These are phyloP conservation scores for Rhizoclosmatium sp. DNA, from an alignment of 192 early-diverging fungal genomes.

Conservation along the genomic window DNA sequence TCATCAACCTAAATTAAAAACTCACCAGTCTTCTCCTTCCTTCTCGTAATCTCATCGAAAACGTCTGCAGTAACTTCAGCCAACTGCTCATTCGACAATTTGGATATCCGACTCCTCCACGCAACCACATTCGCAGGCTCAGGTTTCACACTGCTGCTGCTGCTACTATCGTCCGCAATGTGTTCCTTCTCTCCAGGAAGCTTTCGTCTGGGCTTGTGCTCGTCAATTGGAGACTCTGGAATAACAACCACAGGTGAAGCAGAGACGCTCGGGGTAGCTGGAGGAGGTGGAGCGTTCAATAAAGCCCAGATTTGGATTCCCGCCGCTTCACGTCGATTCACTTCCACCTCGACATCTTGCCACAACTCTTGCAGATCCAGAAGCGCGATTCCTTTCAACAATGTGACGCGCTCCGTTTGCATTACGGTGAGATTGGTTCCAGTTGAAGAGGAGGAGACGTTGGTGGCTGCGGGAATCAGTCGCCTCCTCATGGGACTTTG, in stretches of 20 bases:
- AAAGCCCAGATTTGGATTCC: neutral
- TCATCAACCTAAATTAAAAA: neutral
- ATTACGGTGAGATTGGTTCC: neutral
- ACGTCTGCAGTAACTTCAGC: constrained; percentile 42
- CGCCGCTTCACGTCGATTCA: constrained; percentile 14
- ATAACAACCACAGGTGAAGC: neutral
- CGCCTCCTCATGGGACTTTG: constrained; percentile 19
- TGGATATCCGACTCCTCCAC: constrained; percentile 30
- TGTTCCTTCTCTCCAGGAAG: neutral
- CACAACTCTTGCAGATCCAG: constrained; percentile 33
- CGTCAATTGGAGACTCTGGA: neutral
- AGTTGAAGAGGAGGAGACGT: neutral
- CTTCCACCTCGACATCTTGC: constrained; percentile 33
- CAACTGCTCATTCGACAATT: constrained; percentile 38
- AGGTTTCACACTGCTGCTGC: neutral
- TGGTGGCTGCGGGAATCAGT: constrained; percentile 4
- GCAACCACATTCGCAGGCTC: constrained; percentile 25
- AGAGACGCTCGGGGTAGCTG: constrained; percentile 8
- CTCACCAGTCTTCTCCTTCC: constrained; percentile 40
- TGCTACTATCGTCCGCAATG: neutral
- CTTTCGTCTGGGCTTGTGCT: neutral
- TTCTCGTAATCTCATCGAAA: constrained; percentile 39
- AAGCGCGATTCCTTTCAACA: constrained; percentile 23
- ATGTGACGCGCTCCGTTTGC: constrained; percentile 6
- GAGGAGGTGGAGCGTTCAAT: neutral